Evolutionary conservation across 768 basidiomycete genomes (phyloP), one percentile per base, ranked within the genome.

Genomic region (Crucibulum laeve): DNA sequence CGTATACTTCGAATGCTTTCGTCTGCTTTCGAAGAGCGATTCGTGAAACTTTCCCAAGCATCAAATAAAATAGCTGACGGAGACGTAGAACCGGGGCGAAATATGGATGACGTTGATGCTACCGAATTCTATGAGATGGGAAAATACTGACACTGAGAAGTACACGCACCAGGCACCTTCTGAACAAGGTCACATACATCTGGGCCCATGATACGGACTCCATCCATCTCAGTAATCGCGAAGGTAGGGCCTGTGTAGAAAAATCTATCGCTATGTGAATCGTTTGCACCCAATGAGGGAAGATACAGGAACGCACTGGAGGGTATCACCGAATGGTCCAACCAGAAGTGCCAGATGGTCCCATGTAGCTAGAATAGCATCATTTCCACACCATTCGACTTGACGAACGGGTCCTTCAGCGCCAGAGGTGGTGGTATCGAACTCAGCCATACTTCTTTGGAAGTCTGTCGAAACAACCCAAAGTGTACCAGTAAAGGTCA

Each of bases 381-480:
- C 94, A 57, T 92, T 91, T 1, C 94, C 94, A 60, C 93, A 97
- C 96, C 96, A 99, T 55, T 87, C 87, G 0, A 92, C 82, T 51
- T 86, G 84, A 25, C 71, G 70, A 2, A 89, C 73, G 3, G 70
- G 61, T 1, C 82, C 85, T 15, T 80, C 72, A 0, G 74, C 77
- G 4, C 71, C 78, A 46, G 67, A 56, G 23, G 77, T 73, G 21
- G 67, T 70, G 2, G 87, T 87, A 44, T 92, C 81, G 51, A 90
- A 92, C 57, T 96, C 94, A 3, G 91, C 88, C 52, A 95, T 74
- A 54, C 77, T 88, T 32, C 90, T 77, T 50, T 89, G 84, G 57
- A 98, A 97, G 61, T 97, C 91, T 10, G 84, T 78, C 10, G 94
- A 95, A n/a, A 97, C 90, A 25, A 97, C 94, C 87, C 89, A 91